Base-by-base conservation (phyloP, 2,329 filamentous ascomycete genomes). In the Epichloe aotearoae region DNA sequence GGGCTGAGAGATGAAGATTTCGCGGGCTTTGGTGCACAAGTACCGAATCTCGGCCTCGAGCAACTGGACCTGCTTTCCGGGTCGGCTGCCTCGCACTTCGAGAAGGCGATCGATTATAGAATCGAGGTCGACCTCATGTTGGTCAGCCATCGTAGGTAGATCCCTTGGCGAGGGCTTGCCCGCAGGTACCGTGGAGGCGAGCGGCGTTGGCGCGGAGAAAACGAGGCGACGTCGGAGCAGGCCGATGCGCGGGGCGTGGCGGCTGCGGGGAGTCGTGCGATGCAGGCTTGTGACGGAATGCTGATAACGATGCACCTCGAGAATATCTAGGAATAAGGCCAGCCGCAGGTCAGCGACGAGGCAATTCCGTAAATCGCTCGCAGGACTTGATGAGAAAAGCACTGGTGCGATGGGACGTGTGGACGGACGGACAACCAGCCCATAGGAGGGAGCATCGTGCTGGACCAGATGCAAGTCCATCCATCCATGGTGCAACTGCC, bases 1-100 rank as follows among this genome's bases (percentile, higher is more conserved):
- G 59, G 93, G 93, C 76, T 98, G 93, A 56, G 90, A 96, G 71
- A 98, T 97, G 77, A 98, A 97, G 64, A 98, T 97, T 76, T 98
- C 93, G 59, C 93, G 86, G 56, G 91, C 90, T 77, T 97, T 97
- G 68, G 91, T 96, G 81, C 93, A 98, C 58, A 98, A 82, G 72
- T 83, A 95, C 67, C 91, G 86, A 62, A 98, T 98, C 75, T 97
- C 93, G 55, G 88, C 83, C 72, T 98, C 93, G 59, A 95, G 77
- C 60, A 98, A 81, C 75, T 97, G 91, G 51, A 98, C 93, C 74
- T 97, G 93, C 77, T 98, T 98, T 64, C 93, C 93, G 52, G 93
- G 93, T 66, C 93, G 84, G 79, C 90, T 96, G 68, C 91, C 93
- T 73, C 93, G 86, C 67, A 97, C 93, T 75, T 98, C 93, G 66